Conservation (phyloP, 2,329 filamentous ascomycete species). For the Allantophomopsis lycopodina region DNA sequence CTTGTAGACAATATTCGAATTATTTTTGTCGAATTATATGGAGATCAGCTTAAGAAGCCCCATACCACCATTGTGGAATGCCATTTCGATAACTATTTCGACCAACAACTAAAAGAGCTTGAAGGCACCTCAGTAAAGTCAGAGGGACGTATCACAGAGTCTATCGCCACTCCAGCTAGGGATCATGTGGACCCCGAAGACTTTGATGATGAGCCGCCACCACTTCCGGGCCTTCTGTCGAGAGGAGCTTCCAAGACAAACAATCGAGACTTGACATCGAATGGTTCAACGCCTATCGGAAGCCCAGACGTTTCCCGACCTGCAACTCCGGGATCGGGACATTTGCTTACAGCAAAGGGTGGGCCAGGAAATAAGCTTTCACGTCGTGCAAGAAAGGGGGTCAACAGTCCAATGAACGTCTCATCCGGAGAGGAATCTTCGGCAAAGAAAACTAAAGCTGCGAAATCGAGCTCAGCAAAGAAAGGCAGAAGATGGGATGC, state of each 20-base stretch:
- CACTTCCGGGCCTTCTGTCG: constrained; percentile 21
- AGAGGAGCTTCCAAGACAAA: constrained; percentile 15
- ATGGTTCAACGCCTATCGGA: constrained; percentile 52
- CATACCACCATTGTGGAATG: constrained; percentile 71
- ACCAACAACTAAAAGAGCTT: constrained; percentile 79
- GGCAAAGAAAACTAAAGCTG: constrained; percentile 40
- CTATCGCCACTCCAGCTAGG: constrained; percentile 11
- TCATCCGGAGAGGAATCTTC: constrained; percentile 78
- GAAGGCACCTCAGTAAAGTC: constrained; percentile 36
- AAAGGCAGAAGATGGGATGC: constrained; percentile 88
- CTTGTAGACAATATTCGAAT: constrained; percentile 90
- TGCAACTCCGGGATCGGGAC: constrained; percentile 53
- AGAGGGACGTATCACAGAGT: constrained; percentile 12
- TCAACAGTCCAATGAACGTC: constrained; percentile 37
- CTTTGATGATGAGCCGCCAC: constrained; percentile 32
- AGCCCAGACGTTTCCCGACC: constrained; percentile 71
- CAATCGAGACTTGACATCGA: constrained; percentile 15
- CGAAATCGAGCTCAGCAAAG: constrained; percentile 47
- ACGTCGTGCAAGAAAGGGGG: constrained; percentile 64
- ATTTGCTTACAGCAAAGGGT: constrained; percentile 60
- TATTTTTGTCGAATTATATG: constrained; percentile 83
- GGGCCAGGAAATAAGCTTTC: constrained; percentile 68
- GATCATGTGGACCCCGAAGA: constrained; percentile 7
- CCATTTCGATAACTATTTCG: constrained; percentile 85
- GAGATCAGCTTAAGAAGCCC: constrained; percentile 70